These are phyloP conservation scores for Pelagophyceae sp. DNA, from an alignment of 352 stramenopile species.

Conservation along the genomic window DNA sequence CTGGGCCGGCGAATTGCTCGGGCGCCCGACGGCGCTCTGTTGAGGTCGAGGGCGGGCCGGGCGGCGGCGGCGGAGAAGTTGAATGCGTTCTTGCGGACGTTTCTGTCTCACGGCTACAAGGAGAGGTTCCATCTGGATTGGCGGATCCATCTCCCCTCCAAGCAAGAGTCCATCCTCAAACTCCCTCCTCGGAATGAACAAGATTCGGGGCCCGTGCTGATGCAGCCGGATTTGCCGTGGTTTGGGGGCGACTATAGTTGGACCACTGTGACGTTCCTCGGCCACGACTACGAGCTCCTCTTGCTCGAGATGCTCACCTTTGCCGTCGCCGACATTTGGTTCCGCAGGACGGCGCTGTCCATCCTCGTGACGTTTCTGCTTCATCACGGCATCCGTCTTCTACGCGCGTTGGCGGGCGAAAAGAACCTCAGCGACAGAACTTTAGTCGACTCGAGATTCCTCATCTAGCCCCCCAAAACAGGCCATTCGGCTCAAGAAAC, in stretches of 20 bases:
- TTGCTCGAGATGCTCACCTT: conserved; percentile 45
- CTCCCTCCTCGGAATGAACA: no score
- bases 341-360: conserved; percentile 32
- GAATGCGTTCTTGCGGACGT: background rate
- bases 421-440: background rate
- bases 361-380: conserved; percentile 37
- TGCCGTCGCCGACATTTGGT: conserved; percentile 37
- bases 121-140: conserved; percentile 1
- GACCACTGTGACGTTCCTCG: conserved; percentile 32
- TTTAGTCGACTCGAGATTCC: background rate
- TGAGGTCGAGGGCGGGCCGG: background rate
- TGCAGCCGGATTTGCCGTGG: background rate
- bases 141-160: background rate
- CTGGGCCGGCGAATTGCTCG: no score
- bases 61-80: background rate
- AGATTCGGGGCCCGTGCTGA: background rate
- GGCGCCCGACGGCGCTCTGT: no score
- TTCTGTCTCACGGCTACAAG: background rate
- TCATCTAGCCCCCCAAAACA: no score
- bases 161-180: background rate
- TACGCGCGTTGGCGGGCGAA: background rate
- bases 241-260: background rate
- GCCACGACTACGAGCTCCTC: conserved; percentile 37
- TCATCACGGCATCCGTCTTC: conserved; percentile 21
- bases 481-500: no score